A percentile compares a stretch with the other conserved stretches of the same genome.
Conservation (phyloP, 208 protist genomes). For the Trypanosoma conorhini region DNA sequence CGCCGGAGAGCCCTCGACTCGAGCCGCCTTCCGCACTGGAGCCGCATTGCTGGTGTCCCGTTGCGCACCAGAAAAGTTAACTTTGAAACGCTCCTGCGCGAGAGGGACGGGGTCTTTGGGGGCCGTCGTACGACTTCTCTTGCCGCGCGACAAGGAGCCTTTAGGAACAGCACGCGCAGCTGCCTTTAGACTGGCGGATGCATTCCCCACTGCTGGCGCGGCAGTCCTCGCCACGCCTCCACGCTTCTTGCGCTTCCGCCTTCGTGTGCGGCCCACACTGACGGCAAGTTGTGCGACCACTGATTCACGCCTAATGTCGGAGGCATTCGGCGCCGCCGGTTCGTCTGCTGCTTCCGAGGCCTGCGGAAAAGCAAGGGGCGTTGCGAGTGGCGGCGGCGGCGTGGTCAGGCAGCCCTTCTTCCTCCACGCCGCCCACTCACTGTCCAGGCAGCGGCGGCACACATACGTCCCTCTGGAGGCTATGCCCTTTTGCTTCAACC, state of each 20-base stretch:
- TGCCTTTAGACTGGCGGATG: background rate
- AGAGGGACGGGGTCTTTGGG: background rate
- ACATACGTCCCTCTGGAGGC: conserved; percentile 15
- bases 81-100: background rate
- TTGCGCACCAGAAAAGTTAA: background rate
- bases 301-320: background rate
- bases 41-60: background rate
- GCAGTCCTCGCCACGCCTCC: background rate
- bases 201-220: background rate
- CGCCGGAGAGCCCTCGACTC: background rate
- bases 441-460: conserved; percentile 22
- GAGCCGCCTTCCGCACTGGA: background rate
- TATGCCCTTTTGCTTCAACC: background rate
- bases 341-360: background rate
- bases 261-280: conserved; percentile 19
- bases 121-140: conserved; percentile 7
- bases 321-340: background rate
- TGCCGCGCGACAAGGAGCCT: conserved; percentile 27
- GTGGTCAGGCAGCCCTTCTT: background rate
- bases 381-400: background rate
- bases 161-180: conserved; percentile 16
- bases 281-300: background rate
- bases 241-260: conserved; percentile 19
- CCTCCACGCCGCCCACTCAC: background rate
- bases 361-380: background rate